phyloP scores from a whole-genome alignment of 2,329 filamentous ascomycete genomes.

The Fusarium paranaense region DNA sequence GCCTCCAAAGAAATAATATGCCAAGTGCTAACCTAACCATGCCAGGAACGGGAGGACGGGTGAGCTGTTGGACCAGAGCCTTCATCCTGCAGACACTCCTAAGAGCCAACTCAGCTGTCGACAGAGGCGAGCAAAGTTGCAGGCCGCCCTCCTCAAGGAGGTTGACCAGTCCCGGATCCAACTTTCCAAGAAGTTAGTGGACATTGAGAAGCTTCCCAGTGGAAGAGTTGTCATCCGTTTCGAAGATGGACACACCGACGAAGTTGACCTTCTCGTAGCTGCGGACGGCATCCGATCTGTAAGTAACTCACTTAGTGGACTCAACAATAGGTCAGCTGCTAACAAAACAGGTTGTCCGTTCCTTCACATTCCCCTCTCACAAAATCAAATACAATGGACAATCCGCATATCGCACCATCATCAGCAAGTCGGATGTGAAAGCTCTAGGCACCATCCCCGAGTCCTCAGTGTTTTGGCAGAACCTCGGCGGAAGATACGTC shows the following conservation, averaged over 20 bases:
- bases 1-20: rapidly evolving
- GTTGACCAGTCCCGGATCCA: constrained; percentile 57
- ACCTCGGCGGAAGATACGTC: constrained; percentile 45
- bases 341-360: constrained; percentile 51
- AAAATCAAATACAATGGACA: constrained; percentile 57
- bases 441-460: constrained; percentile 47
- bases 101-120: constrained; percentile 44
- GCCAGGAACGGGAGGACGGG: constrained; percentile 49
- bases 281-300: constrained; percentile 66
- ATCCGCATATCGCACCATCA: constrained; percentile 49
- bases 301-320: not conserved
- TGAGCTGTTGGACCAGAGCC: constrained; percentile 38
- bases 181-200: constrained; percentile 57
- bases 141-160: constrained; percentile 60
- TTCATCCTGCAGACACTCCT: constrained; percentile 38
- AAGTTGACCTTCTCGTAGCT: constrained; percentile 61
- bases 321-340: not conserved
- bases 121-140: constrained; percentile 54
- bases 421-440: constrained; percentile 39
- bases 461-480: constrained; percentile 48
- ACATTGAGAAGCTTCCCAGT: constrained; percentile 51
- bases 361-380: constrained; percentile 56
- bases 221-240: constrained; percentile 57
- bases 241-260: constrained; percentile 54
- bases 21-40: not conserved